Evolutionary conservation across 2,329 filamentous ascomycete species (phyloP).

Genomic region (Exutisphaerella laricina): DNA sequence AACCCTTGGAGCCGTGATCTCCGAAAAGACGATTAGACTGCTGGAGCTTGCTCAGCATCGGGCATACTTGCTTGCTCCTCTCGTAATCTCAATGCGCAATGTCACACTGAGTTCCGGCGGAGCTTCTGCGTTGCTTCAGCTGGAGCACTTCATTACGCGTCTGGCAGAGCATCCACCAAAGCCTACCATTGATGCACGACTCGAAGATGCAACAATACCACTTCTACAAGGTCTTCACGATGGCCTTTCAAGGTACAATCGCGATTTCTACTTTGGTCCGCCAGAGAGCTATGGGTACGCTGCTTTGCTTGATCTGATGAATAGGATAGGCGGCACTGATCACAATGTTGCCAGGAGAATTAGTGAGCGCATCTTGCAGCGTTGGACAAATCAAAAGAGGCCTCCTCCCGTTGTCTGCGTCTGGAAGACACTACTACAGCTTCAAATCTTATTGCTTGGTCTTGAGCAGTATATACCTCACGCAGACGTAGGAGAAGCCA

Average conservation of each 20-base stretch:
- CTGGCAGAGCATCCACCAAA: constrained; percentile 39
- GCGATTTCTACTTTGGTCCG: constrained; percentile 41
- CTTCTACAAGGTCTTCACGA: constrained; percentile 30
- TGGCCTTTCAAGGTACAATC: constrained; percentile 29
- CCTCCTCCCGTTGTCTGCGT: constrained; percentile 42
- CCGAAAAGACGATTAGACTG: constrained; percentile 14
- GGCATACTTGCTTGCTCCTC: constrained; percentile 29
- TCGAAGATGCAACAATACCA: constrained; percentile 39
- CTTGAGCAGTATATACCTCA: constrained; percentile 33
- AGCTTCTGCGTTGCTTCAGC: constrained; percentile 30
- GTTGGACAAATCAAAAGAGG: constrained; percentile 41
- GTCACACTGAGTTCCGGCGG: constrained; percentile 24
- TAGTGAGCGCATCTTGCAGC: constrained; percentile 35
- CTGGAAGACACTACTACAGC: constrained; percentile 46
- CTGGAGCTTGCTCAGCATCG: constrained; percentile 24
- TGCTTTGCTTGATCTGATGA: constrained; percentile 42
- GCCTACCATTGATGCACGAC: constrained; percentile 40
- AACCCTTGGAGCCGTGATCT: constrained; percentile 7
- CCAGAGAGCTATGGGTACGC: constrained; percentile 42
- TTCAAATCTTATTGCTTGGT: constrained; percentile 43
- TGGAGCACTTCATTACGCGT: constrained; percentile 38
- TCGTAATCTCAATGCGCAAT: constrained; percentile 25
- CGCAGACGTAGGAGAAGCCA: constrained; percentile 19
- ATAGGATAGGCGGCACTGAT: constrained; percentile 31
- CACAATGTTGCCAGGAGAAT: constrained; percentile 21